phyloP scores from a whole-genome alignment of 148 eudicot species.

The Mesembryanthemum crystallinum region DNA sequence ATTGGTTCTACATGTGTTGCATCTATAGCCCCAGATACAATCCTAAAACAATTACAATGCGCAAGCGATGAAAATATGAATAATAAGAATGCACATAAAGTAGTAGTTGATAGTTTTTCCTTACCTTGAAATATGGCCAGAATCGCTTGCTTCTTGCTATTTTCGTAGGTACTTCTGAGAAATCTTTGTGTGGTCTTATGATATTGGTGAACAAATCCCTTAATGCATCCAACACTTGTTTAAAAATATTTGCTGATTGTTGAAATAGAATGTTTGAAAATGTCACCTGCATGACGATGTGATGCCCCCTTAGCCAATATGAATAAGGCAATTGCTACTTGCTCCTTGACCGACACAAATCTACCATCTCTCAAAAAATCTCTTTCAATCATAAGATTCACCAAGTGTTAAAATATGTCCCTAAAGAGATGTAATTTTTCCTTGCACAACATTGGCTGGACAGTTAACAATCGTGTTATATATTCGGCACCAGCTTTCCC shows the following conservation, averaged over 20 bases:
- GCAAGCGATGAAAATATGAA: too few relatives aligned
- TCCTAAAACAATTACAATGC: not conserved
- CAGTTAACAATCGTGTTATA: too few relatives aligned
- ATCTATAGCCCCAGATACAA: not conserved
- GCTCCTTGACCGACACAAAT: not conserved
- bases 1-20: not conserved
- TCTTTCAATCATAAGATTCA: not conserved
- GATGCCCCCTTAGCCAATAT: not conserved
- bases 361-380: not conserved
- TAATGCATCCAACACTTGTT: not conserved
- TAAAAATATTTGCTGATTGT: not conserved
- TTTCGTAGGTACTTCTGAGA: not conserved
- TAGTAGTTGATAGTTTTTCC: too few relatives aligned
- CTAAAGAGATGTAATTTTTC: too few relatives aligned
- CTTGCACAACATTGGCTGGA: too few relatives aligned
- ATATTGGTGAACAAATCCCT: not conserved
- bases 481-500: too few relatives aligned
- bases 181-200: not conserved
- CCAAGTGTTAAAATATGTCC: too few relatives aligned
- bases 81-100: not conserved
- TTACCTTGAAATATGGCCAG: constrained; percentile 12
- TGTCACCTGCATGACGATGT: not conserved
- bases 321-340: not conserved
- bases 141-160: not conserved
- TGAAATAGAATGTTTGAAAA: not conserved